These are phyloP conservation scores for Glycine soja DNA, from an alignment of 306 rosid species.

Conservation along the genomic window DNA sequence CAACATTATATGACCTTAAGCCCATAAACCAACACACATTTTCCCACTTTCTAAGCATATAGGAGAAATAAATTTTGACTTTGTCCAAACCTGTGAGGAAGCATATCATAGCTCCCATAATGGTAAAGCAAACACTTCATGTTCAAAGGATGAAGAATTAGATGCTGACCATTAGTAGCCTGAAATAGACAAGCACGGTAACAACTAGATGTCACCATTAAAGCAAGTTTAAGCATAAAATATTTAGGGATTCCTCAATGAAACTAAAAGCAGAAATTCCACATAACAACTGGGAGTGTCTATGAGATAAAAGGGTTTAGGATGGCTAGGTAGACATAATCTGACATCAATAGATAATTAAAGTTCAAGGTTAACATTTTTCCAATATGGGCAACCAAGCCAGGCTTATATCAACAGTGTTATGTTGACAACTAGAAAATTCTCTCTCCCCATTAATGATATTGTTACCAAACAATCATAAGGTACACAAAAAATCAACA, in stretches of 20 bases:
- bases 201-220: conserved; percentile 35
- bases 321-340: conserved; percentile 3
- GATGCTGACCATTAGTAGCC: conserved; percentile 96
- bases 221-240: conserved; percentile 2
- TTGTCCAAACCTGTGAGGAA: conserved; percentile 78
- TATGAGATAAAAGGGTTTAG: background rate
- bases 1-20: conserved; percentile 22
- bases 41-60: conserved; percentile 14
- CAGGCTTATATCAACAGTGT: no score
- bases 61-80: conserved; percentile 27
- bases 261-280: conserved; percentile 39
- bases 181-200: conserved; percentile 58
- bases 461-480: no score
- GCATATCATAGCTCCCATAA: conserved; percentile 77
- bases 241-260: conserved; percentile 19
- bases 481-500: no score
- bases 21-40: conserved; percentile 20
- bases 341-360: background rate
- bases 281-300: background rate
- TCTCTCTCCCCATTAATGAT: no score
- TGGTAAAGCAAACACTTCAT: conserved; percentile 89
- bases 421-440: no score
- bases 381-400: no score
- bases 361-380: background rate
- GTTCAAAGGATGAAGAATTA: conserved; percentile 93